Percentiles rank a stretch among this genome's conserved stretches.
Conservation (phyloP, 257 asterid genomes). For the Schizonepeta tenuifolia region DNA sequence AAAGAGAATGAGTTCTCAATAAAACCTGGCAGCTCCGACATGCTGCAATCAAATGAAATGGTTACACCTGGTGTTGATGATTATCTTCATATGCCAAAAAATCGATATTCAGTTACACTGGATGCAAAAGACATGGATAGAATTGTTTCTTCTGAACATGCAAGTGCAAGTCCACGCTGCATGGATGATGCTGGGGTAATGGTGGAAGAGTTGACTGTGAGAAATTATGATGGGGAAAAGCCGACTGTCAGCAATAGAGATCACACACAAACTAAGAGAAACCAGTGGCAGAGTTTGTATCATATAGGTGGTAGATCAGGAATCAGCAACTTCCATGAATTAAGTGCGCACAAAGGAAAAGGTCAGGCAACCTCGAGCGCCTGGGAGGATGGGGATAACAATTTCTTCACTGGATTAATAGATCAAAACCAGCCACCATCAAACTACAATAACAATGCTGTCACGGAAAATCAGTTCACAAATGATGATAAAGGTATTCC, state of each 20-base stretch:
- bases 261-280: conserved; percentile 50
- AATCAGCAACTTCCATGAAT: conserved; percentile 52
- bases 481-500: conserved; percentile 49
- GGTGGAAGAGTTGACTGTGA: conserved; percentile 81
- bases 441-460: conserved; percentile 36
- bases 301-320: conserved; percentile 68
- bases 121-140: conserved; percentile 64
- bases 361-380: conserved; percentile 50
- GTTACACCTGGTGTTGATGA: conserved; percentile 57
- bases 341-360: conserved; percentile 56
- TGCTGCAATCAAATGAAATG: conserved; percentile 66
- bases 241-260: conserved; percentile 58
- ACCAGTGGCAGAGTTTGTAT: conserved; percentile 68
- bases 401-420: conserved; percentile 55
- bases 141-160: conserved; percentile 82
- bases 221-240: conserved; percentile 64
- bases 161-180: conserved; percentile 84
- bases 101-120: conserved; percentile 46
- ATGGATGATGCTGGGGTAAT: conserved; percentile 65
- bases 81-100: conserved; percentile 45
- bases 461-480: conserved; percentile 36
- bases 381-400: conserved; percentile 55
- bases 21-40: conserved; percentile 60
- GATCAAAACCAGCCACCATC: conserved; percentile 46
- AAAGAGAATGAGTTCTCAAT: conserved; percentile 57